These are phyloP conservation scores for Globisporangium ultimum DNA, from an alignment of 352 stramenopile species.

Conservation along the genomic window DNA sequence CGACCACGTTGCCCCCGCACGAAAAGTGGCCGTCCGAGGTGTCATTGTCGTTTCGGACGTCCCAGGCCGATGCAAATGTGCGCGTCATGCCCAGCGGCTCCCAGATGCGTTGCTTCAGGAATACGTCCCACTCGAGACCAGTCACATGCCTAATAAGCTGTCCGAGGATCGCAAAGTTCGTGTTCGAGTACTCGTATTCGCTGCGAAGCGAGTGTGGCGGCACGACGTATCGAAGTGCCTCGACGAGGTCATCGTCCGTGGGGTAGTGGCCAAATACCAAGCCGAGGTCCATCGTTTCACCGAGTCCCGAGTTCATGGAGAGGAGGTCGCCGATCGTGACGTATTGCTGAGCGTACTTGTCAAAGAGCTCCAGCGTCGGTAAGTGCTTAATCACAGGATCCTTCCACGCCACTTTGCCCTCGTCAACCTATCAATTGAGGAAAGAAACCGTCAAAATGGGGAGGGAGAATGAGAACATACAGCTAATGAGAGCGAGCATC, in stretches of 20 bases:
- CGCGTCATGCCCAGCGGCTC: slow-evolving; percentile 53
- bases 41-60: slow-evolving; percentile 22
- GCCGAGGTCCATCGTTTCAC: slow-evolving; percentile 20
- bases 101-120: slow-evolving; percentile 46
- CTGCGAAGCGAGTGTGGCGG: slow-evolving; percentile 40
- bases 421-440: slow-evolving; percentile 27
- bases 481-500: no score
- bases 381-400: slow-evolving; percentile 57
- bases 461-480: no score
- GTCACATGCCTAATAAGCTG: slow-evolving; percentile 53
- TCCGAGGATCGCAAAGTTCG: slow-evolving; percentile 60
- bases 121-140: slow-evolving; percentile 44
- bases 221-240: slow-evolving; percentile 31
- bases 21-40: slow-evolving; percentile 43
- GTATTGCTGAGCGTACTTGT: slow-evolving; percentile 57
- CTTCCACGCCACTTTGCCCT: slow-evolving; percentile 44
- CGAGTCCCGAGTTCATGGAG: slow-evolving; percentile 59
- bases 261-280: slow-evolving; percentile 31
- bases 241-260: slow-evolving; percentile 34
- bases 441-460: no score
- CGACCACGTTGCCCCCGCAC: slow-evolving; percentile 38
- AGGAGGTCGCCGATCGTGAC: slow-evolving; percentile 49
- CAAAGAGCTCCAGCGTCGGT: slow-evolving; percentile 41
- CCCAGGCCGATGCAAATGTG: slow-evolving; percentile 39
- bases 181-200: slow-evolving; percentile 56